Base-by-base conservation (phyloP, 345 rosid species). In the Crucihimalaya himalaica region DNA sequence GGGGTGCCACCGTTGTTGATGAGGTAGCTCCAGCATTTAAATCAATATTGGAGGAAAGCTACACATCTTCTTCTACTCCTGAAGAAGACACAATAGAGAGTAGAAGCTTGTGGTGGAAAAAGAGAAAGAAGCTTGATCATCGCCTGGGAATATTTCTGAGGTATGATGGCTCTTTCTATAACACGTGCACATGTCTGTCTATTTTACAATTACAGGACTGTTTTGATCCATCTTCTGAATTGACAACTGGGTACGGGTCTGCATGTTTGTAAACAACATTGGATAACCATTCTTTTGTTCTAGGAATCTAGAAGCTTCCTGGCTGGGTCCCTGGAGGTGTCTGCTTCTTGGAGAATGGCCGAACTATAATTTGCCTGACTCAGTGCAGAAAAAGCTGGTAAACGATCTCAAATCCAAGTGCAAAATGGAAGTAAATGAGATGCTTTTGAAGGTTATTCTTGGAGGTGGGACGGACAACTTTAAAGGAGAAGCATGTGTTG, bases 321-420 rank as follows among this genome's bases (percentile, higher is more conserved):
- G 97, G 99, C 82, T 92, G 58, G 99, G 99, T 58, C 81, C 92
- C 19, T 92, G 91, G 97, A 88, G 85, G 68, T 82, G 59, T 74
- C 53, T 87, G 78, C 88, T 95, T 78, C 80, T 87, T 7, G 93
- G 96, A 82, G 88, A 87, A 70, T 76, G 70, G 75, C 55, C 82
- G 45, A 79, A 84, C 78, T 70, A 75, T 74, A 72, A 79, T 59
- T 76, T 47, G 61, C 68, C 86, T 39, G 86, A 82, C 46, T 12
- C 81, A 11, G 70, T 82, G 53, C 86, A 73, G 59, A 89, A 83
- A 77, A 90, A 82, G 64, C 73, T 95, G 70, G 73, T 77, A 72
- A 79, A 48, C 16, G 86, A 86, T 84, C 81, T 92, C 74, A 88
- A 82, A 80, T 77, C 83, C 62, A 86, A 88, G 84, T 92, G 93